A percentile compares a stretch with the other conserved stretches of the same genome.
phyloP scores from a whole-genome alignment of 1,284 basidiomycete genomes.

The Ganoderma leucocontextum region DNA sequence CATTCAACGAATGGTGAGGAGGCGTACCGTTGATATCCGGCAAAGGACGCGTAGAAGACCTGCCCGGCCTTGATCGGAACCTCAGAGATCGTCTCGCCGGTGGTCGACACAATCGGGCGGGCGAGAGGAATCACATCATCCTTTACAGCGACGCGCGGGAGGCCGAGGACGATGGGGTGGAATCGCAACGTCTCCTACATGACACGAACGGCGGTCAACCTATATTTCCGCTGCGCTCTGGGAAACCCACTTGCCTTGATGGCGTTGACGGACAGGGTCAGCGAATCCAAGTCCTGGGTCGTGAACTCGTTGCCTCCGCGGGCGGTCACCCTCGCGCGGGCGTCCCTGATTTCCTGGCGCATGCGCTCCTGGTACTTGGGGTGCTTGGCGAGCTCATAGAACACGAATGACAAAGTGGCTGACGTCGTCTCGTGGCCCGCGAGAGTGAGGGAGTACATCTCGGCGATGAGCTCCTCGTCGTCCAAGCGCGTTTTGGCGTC shows the following conservation, averaged over 20 bases:
- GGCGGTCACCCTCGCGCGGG: slow-evolving; percentile 32
- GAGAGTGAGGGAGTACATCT: slow-evolving; percentile 53
- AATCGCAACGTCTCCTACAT: slow-evolving; percentile 49
- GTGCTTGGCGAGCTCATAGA: slow-evolving; percentile 42
- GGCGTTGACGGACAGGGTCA: slow-evolving; percentile 32
- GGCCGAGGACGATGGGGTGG: slow-evolving; percentile 45
- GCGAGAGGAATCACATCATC: slow-evolving; percentile 52
- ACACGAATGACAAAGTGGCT: slow-evolving; percentile 36
- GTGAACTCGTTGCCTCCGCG: slow-evolving; percentile 39
- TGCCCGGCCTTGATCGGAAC: slow-evolving; percentile 50
- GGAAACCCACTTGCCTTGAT: slow-evolving; percentile 26
- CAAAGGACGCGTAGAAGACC: slow-evolving; percentile 42
- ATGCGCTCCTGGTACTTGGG: slow-evolving; percentile 39
- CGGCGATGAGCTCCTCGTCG: slow-evolving; percentile 56
- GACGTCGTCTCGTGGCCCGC: slow-evolving; percentile 41
- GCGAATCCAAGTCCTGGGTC: slow-evolving; percentile 41
- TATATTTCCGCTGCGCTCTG: no score
- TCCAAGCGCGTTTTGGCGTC: slow-evolving; percentile 52
- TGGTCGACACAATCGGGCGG: slow-evolving; percentile 43
- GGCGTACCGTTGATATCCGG: slow-evolving; percentile 44
- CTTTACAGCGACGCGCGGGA: slow-evolving; percentile 41
- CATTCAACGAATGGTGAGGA: background rate
- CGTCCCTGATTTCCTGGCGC: slow-evolving; percentile 40
- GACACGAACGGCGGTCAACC: background rate
- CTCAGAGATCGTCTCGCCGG: slow-evolving; percentile 42